Conservation (phyloP, 306 rosid species). For the Rubus parviflorus region DNA sequence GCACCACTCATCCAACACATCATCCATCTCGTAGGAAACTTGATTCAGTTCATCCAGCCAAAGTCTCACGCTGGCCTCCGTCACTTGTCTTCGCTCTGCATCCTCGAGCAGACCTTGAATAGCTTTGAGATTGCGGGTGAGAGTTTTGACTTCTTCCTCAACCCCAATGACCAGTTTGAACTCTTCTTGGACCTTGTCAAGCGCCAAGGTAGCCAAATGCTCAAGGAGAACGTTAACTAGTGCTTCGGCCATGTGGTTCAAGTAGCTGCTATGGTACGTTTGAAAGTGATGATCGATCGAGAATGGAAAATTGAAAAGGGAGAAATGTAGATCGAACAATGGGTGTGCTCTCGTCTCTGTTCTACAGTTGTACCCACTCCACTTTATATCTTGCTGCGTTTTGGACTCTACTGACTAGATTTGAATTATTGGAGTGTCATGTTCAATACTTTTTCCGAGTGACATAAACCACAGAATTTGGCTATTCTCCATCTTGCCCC, state of each 20-base stretch:
- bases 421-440: too few relatives aligned
- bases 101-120: neutral
- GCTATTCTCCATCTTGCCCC: too few relatives aligned
- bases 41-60: neutral
- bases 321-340: too few relatives aligned
- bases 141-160: neutral
- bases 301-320: too few relatives aligned
- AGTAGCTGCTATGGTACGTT: too few relatives aligned
- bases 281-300: too few relatives aligned
- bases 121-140: neutral
- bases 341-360: too few relatives aligned
- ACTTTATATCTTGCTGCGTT: too few relatives aligned
- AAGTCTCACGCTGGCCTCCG: neutral
- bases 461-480: too few relatives aligned
- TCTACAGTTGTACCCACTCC: too few relatives aligned
- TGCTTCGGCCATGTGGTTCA: neutral
- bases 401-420: too few relatives aligned
- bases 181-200: neutral
- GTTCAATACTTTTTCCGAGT: too few relatives aligned
- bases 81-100: neutral
- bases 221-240: neutral
- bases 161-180: neutral
- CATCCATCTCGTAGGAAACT: neutral
- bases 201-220: neutral
- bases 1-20: neutral